Evolutionary conservation across 2,329 filamentous ascomycete species (phyloP).

Genomic region (Trichoderma aggressivum): DNA sequence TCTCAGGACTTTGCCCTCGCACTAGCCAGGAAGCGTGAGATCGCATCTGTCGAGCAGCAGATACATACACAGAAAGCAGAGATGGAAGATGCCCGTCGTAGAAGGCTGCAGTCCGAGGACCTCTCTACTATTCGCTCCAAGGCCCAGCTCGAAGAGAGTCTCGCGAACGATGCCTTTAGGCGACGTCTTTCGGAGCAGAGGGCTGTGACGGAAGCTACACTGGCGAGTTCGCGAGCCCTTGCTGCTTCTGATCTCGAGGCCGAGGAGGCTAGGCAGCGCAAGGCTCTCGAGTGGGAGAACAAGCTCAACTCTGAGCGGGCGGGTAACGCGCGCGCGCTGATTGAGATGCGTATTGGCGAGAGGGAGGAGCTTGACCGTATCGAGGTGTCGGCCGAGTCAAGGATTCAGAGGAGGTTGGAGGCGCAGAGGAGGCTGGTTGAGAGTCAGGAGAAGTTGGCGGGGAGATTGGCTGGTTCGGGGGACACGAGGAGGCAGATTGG

Average conservation of each 20-base stretch:
- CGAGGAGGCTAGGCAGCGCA: constrained; percentile 42
- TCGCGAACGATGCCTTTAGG: constrained; percentile 32
- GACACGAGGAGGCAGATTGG: constrained; percentile 50
- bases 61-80: constrained; percentile 48
- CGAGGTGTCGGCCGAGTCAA: constrained; percentile 44
- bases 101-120: constrained; percentile 45
- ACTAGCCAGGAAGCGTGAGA: constrained; percentile 48
- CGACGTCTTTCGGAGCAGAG: constrained; percentile 45
- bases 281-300: constrained; percentile 49
- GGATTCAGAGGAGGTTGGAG: constrained; percentile 44
- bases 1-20: constrained; percentile 47
- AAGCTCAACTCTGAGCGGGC: constrained; percentile 44
- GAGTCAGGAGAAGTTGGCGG: constrained; percentile 39
- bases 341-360: constrained; percentile 47
- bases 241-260: constrained; percentile 46
- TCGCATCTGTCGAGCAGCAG: constrained; percentile 49
- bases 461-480: constrained; percentile 42
- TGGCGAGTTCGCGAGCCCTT: constrained; percentile 43
- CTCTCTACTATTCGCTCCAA: constrained; percentile 42
- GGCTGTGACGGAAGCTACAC: constrained; percentile 43
- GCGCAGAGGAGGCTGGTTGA: constrained; percentile 55
- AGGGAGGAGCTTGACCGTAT: constrained; percentile 49
- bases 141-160: constrained; percentile 45
- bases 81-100: constrained; percentile 50
- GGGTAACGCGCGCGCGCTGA: constrained; percentile 48